phyloP scores from a whole-genome alignment of 495 filamentous ascomycete genomes.

The Articulospora tetracladia region DNA sequence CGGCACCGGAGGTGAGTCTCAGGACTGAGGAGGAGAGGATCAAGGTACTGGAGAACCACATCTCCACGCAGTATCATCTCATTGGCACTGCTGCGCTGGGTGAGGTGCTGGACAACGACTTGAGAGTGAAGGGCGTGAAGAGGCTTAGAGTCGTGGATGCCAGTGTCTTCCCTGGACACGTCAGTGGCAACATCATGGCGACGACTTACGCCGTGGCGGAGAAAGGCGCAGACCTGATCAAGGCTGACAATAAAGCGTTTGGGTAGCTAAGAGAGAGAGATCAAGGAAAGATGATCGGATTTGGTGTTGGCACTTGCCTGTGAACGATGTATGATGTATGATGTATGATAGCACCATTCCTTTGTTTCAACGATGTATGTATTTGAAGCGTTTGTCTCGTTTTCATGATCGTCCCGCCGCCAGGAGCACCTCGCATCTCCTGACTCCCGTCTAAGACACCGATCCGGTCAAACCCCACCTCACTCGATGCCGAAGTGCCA shows the following conservation, averaged over 20 bases:
- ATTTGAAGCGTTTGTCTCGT: no score
- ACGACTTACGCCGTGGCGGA: conserved; percentile 17
- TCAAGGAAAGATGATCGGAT: no score
- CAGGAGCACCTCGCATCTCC: no score
- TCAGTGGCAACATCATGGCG: conserved; percentile 13
- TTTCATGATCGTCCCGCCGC: no score
- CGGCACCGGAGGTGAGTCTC: background rate
- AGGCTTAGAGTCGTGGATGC: conserved; percentile 37
- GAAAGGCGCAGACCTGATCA: conserved; percentile 14
- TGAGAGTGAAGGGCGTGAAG: conserved; percentile 34
- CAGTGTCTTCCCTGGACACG: conserved; percentile 29
- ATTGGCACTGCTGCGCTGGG: conserved; percentile 38
- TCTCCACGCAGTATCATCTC: conserved; percentile 21
- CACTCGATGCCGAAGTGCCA: no score
- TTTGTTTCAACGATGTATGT: no score
- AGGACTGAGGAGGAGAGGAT: conserved; percentile 4
- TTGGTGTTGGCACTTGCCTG: no score
- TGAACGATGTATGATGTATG: no score
- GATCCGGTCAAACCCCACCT: no score
- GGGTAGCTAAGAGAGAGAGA: no score
- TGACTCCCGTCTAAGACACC: no score
- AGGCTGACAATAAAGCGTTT: background rate
- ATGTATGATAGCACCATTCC: no score
- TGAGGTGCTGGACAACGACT: conserved; percentile 34
- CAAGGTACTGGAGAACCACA: conserved; percentile 1